Evolutionary conservation across 495 filamentous ascomycete species (phyloP), one percentile per base, ranked within the genome.

Genomic region (Xylaria bambusicola): DNA sequence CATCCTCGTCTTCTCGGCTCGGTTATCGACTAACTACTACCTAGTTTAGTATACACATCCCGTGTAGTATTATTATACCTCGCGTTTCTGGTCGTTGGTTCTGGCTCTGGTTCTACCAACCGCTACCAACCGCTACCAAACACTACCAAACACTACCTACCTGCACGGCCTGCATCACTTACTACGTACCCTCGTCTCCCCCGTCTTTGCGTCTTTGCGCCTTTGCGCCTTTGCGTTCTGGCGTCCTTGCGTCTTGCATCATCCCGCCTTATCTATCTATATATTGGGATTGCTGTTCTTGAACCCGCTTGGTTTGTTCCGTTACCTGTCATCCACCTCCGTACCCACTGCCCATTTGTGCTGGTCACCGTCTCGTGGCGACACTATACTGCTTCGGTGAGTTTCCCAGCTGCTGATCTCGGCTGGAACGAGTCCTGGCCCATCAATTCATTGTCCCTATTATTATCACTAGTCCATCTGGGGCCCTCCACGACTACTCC

Each of bases 321-420:
- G 50, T 44, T 21, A 42, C 33, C 52, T 10, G 36, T 33, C 26
- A 21, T 26, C 26, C 24, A 26, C 38, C 23, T 18, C 51, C 15
- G 36, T 38, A 49, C 31, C 55, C 55, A 58, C 56, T 31, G 15
- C 35, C 23, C 35, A 51, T 20, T 46, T 7, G 41, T 51, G 57
- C 57, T 47, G 57, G 57, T 52, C 57, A 60, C 41, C 48, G 48
- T 52, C 48, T 53, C 49, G 38, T 60, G 49, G 57, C 49, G 20
- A 24, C 57, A 59, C 56, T 52, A 59, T 59, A 52, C 56, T 60
- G 49, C 57, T 60, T 60, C 35, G 46, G 57, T 60, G 57, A 52
- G 36, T 38, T 42, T 60, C 41, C 58, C 44, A 50, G 42, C 42
- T 53, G 58, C 58, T 61, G 58, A 61, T 61, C 58, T 49, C 51